A percentile compares a stretch with the other conserved stretches of the same genome.
Evolutionary conservation across 345 rosid genomes (phyloP).

Genomic region (thale cress (Arabidopsis thaliana)): TAIR10.1 NC_003070.9:22937501-22938000

Average conservation of each 20-base stretch:
- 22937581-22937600: constrained; percentile 33
- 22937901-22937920: constrained; percentile 84
- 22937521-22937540: constrained; percentile 73
- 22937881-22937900: constrained; percentile 80
- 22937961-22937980: constrained; percentile 86
- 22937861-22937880: constrained; percentile 90
- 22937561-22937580: constrained; percentile 41
- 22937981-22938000: constrained; percentile 85
- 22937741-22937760: constrained; percentile 78
- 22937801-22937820: constrained; percentile 84
- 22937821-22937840: constrained; percentile 34
- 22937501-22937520: constrained; percentile 95
- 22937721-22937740: constrained; percentile 47
- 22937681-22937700: constrained; percentile 49
- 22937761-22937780: constrained; percentile 71
- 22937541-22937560: constrained; percentile 81
- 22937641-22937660: constrained; percentile 41
- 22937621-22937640: constrained; percentile 49
- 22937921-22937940: constrained; percentile 67
- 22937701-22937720: constrained; percentile 40
- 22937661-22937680: constrained; percentile 52
- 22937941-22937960: constrained; percentile 79
- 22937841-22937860: constrained; percentile 88
- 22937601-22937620: constrained; percentile 53
- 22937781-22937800: constrained; percentile 87